Evolutionary conservation across 805 yeast genomes (phyloP).

Genomic region (Metschnikowia lochheadii): DNA sequence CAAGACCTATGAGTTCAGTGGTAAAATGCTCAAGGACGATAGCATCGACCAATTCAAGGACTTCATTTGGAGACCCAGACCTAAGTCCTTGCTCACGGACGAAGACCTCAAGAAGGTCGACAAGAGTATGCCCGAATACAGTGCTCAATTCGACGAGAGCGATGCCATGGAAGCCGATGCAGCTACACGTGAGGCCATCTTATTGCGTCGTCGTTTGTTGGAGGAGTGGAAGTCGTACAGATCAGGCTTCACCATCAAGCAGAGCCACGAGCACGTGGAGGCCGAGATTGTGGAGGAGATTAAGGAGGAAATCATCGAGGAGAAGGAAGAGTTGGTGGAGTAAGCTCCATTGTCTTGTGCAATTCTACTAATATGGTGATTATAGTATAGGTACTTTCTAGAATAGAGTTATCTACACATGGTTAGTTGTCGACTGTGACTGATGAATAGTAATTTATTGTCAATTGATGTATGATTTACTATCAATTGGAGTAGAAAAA

Average conservation of each 20-base stretch:
- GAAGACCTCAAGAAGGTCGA: constrained; percentile 85
- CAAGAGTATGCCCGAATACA: constrained; percentile 82
- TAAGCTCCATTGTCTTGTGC: constrained; percentile 12
- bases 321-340: constrained; percentile 66
- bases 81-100: constrained; percentile 67
- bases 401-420: background rate
- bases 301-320: constrained; percentile 45
- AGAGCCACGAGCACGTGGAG: constrained; percentile 45
- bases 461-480: no score
- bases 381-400: no score
- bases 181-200: constrained; percentile 84
- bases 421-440: background rate
- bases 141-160: constrained; percentile 88
- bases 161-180: constrained; percentile 96
- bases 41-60: constrained; percentile 78
- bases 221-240: constrained; percentile 87
- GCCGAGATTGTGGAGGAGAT: constrained; percentile 57
- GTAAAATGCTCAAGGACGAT: constrained; percentile 72
- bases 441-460: no score
- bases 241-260: constrained; percentile 31
- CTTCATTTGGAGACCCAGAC: constrained; percentile 97
- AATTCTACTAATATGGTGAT: background rate
- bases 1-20: constrained; percentile 81
- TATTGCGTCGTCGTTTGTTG: constrained; percentile 74
- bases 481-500: no score